Percentiles rank a stretch among this genome's conserved stretches.
Evolutionary conservation across 163 green algal species (phyloP).

Genomic region (Scenedesmus sp.): DNA sequence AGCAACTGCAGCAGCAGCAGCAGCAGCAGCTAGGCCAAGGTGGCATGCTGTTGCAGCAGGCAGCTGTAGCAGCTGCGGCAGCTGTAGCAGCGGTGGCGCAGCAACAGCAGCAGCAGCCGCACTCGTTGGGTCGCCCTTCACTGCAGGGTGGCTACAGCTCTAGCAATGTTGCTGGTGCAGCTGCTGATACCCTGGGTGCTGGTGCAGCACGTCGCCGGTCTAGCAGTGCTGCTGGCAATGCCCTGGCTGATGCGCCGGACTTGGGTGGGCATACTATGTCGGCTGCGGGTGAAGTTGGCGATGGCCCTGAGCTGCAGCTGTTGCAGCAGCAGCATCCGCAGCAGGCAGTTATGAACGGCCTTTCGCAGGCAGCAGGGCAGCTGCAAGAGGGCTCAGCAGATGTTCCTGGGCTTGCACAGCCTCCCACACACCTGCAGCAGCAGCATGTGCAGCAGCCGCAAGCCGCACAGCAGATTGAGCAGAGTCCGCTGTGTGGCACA

Average conservation of each 20-base stretch:
- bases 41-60: not conserved
- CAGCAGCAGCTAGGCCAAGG: not conserved
- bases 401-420: not conserved
- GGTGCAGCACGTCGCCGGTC: not conserved
- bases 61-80: not conserved
- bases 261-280: not conserved
- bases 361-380: not conserved
- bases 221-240: slow-evolving; percentile 21
- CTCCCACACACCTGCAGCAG: not conserved
- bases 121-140: slow-evolving; percentile 3
- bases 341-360: not conserved
- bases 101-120: slow-evolving; percentile 13
- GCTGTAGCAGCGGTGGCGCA: not conserved
- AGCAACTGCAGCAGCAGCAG: not conserved
- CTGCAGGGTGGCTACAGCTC: slow-evolving; percentile 26
- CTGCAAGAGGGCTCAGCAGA: not conserved
- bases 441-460: not conserved
- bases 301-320: not conserved
- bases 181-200: not conserved
- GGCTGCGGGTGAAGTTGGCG: slow-evolving; percentile 9
- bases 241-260: not conserved
- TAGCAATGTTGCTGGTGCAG: not conserved
- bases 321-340: not conserved
- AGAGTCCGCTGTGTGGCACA: not conserved
- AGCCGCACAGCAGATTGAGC: slow-evolving; percentile 11